Percentiles rank a stretch among this genome's conserved stretches.
Evolutionary conservation across 2,329 filamentous ascomycete species (phyloP).

Genomic region (Chalaropsis thielavioides): DNA sequence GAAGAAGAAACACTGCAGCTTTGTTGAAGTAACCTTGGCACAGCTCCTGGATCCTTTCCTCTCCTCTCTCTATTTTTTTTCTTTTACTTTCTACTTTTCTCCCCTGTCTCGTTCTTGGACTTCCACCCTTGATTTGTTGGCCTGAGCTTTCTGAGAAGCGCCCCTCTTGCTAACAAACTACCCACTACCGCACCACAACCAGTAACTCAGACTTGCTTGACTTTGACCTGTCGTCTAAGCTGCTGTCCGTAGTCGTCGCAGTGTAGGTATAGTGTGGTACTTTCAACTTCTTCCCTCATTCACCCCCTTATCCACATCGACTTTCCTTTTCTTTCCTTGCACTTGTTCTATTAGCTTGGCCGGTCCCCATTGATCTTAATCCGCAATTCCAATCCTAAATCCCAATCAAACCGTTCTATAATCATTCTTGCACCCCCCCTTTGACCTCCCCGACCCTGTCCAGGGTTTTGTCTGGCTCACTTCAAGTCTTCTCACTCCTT

Average conservation of each 20-base stretch:
- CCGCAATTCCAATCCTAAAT: slow-evolving; percentile 13
- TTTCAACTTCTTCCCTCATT: background rate
- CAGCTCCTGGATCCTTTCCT: background rate
- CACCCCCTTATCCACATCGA: slow-evolving; percentile 4
- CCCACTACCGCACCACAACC: background rate
- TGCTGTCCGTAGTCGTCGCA: background rate
- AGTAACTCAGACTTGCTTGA: background rate
- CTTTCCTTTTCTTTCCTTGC: background rate
- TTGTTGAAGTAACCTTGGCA: background rate
- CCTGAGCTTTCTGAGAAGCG: background rate
- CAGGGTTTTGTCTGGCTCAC: slow-evolving; percentile 1
- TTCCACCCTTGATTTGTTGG: background rate
- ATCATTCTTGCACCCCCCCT: slow-evolving; percentile 3
- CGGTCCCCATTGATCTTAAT: slow-evolving; percentile 15
- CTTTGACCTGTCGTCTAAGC: background rate
- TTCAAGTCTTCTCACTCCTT: slow-evolving; percentile 12
- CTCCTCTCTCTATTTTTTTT: background rate
- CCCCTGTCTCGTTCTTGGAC: background rate
- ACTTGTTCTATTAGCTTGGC: slow-evolving; percentile 11
- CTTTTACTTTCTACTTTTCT: background rate
- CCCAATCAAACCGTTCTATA: slow-evolving; percentile 14
- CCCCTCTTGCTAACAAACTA: background rate
- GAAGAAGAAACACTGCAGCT: background rate
- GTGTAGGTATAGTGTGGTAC: background rate
- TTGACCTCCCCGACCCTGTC: background rate